These are phyloP conservation scores for Cordyceps fumosorosea DNA, from an alignment of 2,329 filamentous ascomycete genomes.

Conservation along the genomic window DNA sequence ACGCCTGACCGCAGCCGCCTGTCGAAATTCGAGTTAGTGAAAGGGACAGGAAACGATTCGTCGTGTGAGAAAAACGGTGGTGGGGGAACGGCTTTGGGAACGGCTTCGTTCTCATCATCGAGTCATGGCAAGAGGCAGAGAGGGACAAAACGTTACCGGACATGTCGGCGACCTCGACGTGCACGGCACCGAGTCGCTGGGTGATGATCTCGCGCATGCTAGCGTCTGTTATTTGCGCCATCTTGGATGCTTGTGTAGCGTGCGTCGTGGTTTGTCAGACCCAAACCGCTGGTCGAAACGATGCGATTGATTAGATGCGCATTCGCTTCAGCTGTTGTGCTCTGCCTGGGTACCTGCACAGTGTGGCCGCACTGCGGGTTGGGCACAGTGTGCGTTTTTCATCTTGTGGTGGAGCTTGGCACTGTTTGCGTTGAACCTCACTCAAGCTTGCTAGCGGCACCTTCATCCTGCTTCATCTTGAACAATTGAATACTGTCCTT, in stretches of 20 bases:
- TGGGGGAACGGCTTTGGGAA: no score
- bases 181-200: conserved; percentile 62
- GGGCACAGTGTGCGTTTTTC: conserved; percentile 25
- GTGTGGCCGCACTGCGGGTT: conserved; percentile 15
- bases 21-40: no score
- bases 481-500: neutral
- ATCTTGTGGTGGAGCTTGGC: conserved; percentile 7
- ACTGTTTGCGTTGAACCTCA: neutral
- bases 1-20: conserved; percentile 58
- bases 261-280: neutral
- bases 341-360: neutral
- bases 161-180: conserved; percentile 87
- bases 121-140: neutral
- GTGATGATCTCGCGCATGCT: conserved; percentile 62
- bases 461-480: neutral
- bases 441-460: neutral
- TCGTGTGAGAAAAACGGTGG: no score
- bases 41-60: no score
- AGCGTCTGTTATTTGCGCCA: conserved; percentile 65
- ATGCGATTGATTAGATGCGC: conserved; percentile 34
- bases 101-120: no score
- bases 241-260: conserved; percentile 20
- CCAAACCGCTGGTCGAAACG: conserved; percentile 1
- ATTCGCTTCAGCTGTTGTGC: conserved; percentile 16
- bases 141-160: conserved; percentile 59